These are phyloP conservation scores for Pseudoscleropodium purum DNA, from an alignment of 225 moss, liverwort and hornwort genomes.

Conservation along the genomic window DNA sequence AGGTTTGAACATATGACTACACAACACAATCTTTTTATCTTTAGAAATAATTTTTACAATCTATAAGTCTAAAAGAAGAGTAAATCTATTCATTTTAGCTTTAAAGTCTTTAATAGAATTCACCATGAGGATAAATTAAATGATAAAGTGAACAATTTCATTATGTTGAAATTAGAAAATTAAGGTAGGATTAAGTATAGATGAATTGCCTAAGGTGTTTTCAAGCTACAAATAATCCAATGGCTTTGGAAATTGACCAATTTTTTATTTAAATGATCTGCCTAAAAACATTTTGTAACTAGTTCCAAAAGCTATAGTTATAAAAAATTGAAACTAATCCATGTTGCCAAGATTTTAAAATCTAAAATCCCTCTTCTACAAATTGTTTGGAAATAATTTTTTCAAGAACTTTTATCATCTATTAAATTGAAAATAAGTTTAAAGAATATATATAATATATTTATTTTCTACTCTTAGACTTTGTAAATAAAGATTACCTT, in stretches of 20 bases:
- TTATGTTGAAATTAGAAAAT: accelerated
- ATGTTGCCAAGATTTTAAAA: background rate
- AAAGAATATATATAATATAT: too few species aligned
- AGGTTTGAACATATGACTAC: accelerated
- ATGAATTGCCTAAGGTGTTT: background rate
- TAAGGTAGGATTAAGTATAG: background rate
- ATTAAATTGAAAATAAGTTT: background rate
- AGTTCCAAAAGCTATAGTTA: too few species aligned
- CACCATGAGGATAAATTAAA: background rate
- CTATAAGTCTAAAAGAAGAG: background rate
- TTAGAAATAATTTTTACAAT: too few species aligned
- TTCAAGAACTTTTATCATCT: background rate
- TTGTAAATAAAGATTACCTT: background rate
- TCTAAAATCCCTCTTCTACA: background rate
- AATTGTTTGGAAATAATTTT: accelerated
- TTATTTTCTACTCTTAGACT: background rate
- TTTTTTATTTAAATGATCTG: background rate
- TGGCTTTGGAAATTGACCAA: background rate
- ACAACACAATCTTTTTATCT: background rate
- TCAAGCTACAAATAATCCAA: background rate
- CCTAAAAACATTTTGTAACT: background rate
- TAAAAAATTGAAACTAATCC: background rate
- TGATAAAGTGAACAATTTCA: too few species aligned
- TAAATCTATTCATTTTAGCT: background rate
- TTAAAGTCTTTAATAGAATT: background rate